A percentile compares a stretch with the other conserved stretches of the same genome.
phyloP scores from a whole-genome alignment of 805 yeast genomes.

The Candida xyloterini region DNA sequence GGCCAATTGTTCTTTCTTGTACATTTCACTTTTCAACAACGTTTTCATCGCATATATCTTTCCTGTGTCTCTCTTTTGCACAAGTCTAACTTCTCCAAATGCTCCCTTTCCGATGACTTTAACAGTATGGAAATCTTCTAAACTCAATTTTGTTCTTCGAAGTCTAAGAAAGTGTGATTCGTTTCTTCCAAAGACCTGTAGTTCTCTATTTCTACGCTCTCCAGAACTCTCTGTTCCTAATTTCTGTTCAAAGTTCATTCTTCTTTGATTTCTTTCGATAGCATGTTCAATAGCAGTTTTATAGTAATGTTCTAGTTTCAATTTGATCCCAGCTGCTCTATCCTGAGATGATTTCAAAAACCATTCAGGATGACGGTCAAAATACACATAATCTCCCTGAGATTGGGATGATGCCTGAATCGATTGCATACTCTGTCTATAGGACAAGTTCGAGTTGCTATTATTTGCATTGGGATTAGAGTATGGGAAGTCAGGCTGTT shows the following conservation, averaged over 20 bases:
- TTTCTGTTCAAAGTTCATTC: conserved; percentile 77
- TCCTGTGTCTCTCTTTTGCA: conserved; percentile 89
- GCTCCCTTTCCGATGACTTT: conserved; percentile 96
- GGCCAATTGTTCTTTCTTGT: conserved; percentile 88
- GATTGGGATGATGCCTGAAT: conserved; percentile 16
- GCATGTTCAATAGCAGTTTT: conserved; percentile 87
- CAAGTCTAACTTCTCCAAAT: conserved; percentile 93
- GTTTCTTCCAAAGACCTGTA: conserved; percentile 78
- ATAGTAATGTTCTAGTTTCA: conserved; percentile 79
- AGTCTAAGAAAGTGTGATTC: conserved; percentile 84
- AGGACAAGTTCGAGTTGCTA: conserved; percentile 28
- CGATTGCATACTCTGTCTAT: conserved; percentile 14
- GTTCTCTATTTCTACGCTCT: conserved; percentile 80
- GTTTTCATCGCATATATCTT: conserved; percentile 95
- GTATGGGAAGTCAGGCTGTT: conserved; percentile 21
- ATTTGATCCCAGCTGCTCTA: conserved; percentile 77
- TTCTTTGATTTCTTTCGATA: conserved; percentile 90
- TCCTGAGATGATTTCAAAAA: conserved; percentile 76
- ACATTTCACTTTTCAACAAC: conserved; percentile 85
- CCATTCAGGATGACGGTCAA: conserved; percentile 79
- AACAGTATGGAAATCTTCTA: conserved; percentile 84
- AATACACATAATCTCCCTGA: conserved; percentile 53
- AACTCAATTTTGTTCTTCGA: conserved; percentile 75
- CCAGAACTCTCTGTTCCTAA: conserved; percentile 71
- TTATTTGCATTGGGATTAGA: conserved; percentile 26